A percentile compares a stretch with the other conserved stretches of the same genome.
Evolutionary conservation across 2,329 filamentous ascomycete genomes (phyloP).

Genomic region (Teratosphaeria nubilosa): DNA sequence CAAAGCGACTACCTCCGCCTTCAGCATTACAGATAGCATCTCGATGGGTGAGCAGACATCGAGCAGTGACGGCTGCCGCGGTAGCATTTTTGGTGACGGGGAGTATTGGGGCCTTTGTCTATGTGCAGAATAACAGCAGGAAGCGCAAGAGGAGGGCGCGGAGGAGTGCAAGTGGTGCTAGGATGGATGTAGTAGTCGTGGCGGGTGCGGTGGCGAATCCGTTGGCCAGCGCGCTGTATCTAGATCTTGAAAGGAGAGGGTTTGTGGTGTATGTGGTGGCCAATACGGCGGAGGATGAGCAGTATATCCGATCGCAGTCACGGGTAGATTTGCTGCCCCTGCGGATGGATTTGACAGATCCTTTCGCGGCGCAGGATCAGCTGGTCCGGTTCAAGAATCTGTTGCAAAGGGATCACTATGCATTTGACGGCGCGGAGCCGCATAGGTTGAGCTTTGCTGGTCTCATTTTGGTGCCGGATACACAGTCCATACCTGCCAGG

Average conservation of each 20-base stretch:
- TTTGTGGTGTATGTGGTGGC: constrained; percentile 92
- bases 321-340: constrained; percentile 73
- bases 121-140: constrained; percentile 51
- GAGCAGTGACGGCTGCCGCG: constrained; percentile 62
- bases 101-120: constrained; percentile 34
- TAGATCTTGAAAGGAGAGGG: constrained; percentile 81
- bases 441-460: constrained; percentile 70
- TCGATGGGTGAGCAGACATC: constrained; percentile 63
- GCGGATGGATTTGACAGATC: constrained; percentile 71
- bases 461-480: constrained; percentile 71
- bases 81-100: constrained; percentile 61
- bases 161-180: constrained; percentile 70
- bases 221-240: constrained; percentile 68
- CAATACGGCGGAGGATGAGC: constrained; percentile 74
- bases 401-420: constrained; percentile 63
- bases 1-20: constrained; percentile 31
- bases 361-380: constrained; percentile 55
- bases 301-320: constrained; percentile 63
- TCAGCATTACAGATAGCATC: constrained; percentile 49
- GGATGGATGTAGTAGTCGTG: constrained; percentile 78
- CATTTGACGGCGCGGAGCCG: constrained; percentile 63
- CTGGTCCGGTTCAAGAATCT: constrained; percentile 62
- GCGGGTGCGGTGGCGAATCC: constrained; percentile 81
- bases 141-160: constrained; percentile 62
- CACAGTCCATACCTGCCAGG: constrained; percentile 62